These are phyloP conservation scores for Obelidium mucronatum DNA, from an alignment of 192 early-diverging fungal species.

Conservation along the genomic window DNA sequence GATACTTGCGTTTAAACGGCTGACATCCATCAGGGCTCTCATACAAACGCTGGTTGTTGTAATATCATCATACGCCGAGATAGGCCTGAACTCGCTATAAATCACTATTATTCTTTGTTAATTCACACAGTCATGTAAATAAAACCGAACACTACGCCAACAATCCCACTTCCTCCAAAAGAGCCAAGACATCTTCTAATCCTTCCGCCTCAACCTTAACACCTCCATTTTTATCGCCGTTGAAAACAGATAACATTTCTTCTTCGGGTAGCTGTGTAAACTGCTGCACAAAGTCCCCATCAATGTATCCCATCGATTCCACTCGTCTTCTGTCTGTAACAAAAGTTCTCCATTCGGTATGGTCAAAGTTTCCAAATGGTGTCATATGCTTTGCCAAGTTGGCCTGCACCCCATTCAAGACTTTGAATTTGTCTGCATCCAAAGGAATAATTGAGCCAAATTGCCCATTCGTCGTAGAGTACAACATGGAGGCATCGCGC, in stretches of 20 bases:
- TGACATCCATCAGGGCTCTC: conserved; percentile 21
- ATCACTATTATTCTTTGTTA: neutral
- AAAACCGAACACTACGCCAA: neutral
- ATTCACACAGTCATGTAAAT: neutral
- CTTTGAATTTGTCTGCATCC: conserved; percentile 60
- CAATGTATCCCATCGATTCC: conserved; percentile 70
- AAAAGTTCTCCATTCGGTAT: conserved; percentile 73
- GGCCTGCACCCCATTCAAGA: conserved; percentile 68
- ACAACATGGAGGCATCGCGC: conserved; percentile 63
- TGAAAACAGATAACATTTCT: conserved; percentile 35
- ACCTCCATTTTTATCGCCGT: conserved; percentile 44
- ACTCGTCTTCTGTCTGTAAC: conserved; percentile 56
- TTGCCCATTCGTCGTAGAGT: conserved; percentile 78
- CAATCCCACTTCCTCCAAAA: conserved; percentile 34
- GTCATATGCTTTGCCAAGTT: conserved; percentile 65
- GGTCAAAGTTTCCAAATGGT: conserved; percentile 66
- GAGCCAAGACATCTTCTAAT: conserved; percentile 25
- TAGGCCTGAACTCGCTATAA: conserved; percentile 38
- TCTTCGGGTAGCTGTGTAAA: conserved; percentile 73
- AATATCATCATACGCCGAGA: conserved; percentile 34
- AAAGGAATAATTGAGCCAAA: conserved; percentile 81
- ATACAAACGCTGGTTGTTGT: conserved; percentile 31
- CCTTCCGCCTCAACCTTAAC: conserved; percentile 26
- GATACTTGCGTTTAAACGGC: neutral
- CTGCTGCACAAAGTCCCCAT: conserved; percentile 91